Conservation (phyloP, 768 basidiomycete species). For the Botryobasidium botryosum region DNA sequence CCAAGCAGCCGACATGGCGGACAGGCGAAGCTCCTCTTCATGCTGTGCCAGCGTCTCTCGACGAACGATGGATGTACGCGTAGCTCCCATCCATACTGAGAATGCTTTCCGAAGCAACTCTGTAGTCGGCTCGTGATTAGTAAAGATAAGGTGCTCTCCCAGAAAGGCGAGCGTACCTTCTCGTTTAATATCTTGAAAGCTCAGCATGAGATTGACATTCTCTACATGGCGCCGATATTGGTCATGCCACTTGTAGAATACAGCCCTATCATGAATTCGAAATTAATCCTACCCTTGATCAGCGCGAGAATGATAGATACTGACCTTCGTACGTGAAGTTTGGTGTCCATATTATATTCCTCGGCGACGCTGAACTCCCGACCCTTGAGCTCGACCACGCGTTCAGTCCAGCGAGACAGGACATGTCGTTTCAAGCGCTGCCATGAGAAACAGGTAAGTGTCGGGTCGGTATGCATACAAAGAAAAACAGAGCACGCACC, state of each 20-base stretch:
- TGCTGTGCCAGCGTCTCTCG: slow-evolving; percentile 40
- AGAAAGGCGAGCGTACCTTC: slow-evolving; percentile 35
- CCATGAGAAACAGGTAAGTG: slow-evolving; percentile 20
- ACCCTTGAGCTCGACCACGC: slow-evolving; percentile 55
- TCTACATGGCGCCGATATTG: slow-evolving; percentile 47
- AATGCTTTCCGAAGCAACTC: slow-evolving; percentile 54
- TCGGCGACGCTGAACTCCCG: slow-evolving; percentile 50
- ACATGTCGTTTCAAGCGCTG: slow-evolving; percentile 23
- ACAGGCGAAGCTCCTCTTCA: slow-evolving; percentile 43
- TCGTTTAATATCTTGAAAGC: slow-evolving; percentile 60
- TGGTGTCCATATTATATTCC: slow-evolving; percentile 27
- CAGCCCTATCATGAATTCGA: slow-evolving; percentile 24
- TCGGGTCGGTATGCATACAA: neutral
- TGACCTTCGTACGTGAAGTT: too few relatives aligned
- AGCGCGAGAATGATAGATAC: too few relatives aligned
- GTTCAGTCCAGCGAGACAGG: slow-evolving; percentile 49
- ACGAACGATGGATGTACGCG: slow-evolving; percentile 44
- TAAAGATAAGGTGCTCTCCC: neutral
- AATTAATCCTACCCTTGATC: too few relatives aligned
- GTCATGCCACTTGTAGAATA: slow-evolving; percentile 54
- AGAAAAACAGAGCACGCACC: neutral
- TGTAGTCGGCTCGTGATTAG: slow-evolving; percentile 16
- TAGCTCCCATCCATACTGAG: slow-evolving; percentile 46
- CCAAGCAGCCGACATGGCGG: slow-evolving; percentile 41
- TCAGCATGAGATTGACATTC: slow-evolving; percentile 65